phyloP scores from a whole-genome alignment of 345 rosid genomes.

The Corymbia maculata region DNA sequence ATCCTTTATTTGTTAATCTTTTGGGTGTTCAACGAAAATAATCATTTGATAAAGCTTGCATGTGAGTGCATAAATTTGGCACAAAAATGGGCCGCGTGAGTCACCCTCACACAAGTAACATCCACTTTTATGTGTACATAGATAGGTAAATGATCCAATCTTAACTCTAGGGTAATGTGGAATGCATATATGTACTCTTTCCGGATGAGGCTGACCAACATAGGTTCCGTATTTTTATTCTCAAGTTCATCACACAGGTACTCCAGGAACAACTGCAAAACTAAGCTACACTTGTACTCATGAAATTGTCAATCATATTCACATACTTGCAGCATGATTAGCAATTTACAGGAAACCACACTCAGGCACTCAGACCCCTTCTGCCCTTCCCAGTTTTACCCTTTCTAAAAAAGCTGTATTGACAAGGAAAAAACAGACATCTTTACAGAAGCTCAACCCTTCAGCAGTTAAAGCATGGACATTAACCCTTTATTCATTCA shows the following conservation, averaged over 20 bases:
- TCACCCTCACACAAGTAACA: no score
- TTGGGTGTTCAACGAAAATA: no score
- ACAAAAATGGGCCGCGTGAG: no score
- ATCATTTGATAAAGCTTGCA: no score
- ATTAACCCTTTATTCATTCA: not conserved
- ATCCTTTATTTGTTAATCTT: no score
- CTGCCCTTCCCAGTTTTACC: not conserved
- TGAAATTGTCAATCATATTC: not conserved
- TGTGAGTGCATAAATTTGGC: no score
- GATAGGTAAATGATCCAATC: not conserved
- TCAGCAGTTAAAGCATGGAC: not conserved
- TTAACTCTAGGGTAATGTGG: not conserved
- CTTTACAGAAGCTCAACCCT: not conserved
- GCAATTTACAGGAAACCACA: not conserved
- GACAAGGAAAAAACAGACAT: not conserved
- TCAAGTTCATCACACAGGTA: not conserved
- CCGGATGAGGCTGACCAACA: fast-evolving
- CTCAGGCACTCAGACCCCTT: not conserved
- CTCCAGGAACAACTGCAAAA: not conserved
- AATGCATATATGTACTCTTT: not conserved
- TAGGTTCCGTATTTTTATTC: not conserved
- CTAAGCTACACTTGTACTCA: not conserved
- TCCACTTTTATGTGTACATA: not conserved
- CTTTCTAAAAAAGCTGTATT: not conserved
- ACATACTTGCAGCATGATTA: not conserved